These are phyloP conservation scores for Quercus parvula DNA, from an alignment of 306 rosid genomes.

Conservation along the genomic window DNA sequence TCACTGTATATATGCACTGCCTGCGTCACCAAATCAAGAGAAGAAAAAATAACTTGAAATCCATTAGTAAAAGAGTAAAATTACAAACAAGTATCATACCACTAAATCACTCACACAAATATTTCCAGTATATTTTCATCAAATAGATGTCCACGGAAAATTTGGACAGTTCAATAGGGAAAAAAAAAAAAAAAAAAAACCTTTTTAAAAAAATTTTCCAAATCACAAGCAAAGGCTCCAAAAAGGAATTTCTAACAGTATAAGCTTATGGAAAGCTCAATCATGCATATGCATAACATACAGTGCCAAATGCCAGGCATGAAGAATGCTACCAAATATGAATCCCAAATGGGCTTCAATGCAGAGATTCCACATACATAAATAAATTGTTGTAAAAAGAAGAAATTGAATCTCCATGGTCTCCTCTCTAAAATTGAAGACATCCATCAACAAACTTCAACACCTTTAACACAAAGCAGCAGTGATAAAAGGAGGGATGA, in stretches of 20 bases:
- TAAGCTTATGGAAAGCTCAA: not conserved
- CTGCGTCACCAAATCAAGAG: not conserved
- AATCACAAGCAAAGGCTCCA: not conserved
- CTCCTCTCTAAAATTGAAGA: not conserved
- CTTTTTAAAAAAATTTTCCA: not conserved
- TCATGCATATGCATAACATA: not conserved
- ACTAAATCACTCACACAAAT: not conserved
- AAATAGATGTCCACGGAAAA: not conserved
- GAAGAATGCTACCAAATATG: not conserved
- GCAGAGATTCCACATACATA: not conserved
- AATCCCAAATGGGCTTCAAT: not conserved
- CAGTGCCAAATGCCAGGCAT: not conserved
- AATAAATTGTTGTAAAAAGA: not conserved
- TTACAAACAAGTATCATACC: not conserved
- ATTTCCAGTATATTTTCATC: not conserved
- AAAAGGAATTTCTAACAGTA: not conserved
- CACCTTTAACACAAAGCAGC: not conserved
- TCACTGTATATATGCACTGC: not conserved
- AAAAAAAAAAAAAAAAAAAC: not conserved
- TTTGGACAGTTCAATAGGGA: not conserved
- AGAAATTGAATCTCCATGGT: not conserved
- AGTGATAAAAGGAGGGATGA: not conserved
- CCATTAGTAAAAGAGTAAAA: not conserved
- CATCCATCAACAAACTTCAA: not conserved
- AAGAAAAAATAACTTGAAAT: not conserved